These are phyloP conservation scores for Ustilago esculenta DNA, from an alignment of 1,284 basidiomycete genomes.

Conservation along the genomic window DNA sequence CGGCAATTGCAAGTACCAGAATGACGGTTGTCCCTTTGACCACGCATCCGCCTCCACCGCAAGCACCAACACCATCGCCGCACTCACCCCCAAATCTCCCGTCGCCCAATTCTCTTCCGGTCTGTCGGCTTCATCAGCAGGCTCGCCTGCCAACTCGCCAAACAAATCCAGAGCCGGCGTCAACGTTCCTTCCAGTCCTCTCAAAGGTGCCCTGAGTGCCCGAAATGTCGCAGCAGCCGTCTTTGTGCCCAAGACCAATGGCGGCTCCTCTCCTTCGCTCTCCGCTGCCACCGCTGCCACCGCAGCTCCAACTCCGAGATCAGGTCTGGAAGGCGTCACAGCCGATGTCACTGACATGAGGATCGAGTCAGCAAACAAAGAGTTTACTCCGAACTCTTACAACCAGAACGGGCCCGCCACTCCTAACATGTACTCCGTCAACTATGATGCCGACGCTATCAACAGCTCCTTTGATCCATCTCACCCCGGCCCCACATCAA, in stretches of 20 bases:
- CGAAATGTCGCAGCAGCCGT: slow-evolving; percentile 57
- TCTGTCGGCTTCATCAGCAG: slow-evolving; percentile 17
- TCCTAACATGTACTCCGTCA: slow-evolving; percentile 26
- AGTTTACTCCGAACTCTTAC: slow-evolving; percentile 19
- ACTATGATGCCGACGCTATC: slow-evolving; percentile 24
- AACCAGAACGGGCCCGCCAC: slow-evolving; percentile 22
- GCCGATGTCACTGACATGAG: slow-evolving; percentile 24
- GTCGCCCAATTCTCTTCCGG: slow-evolving; percentile 20
- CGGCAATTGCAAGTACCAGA: slow-evolving; percentile 49
- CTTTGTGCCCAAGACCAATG: slow-evolving; percentile 56
- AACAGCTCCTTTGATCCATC: slow-evolving; percentile 32
- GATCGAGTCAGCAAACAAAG: slow-evolving; percentile 22
- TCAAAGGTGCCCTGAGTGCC: slow-evolving; percentile 50
- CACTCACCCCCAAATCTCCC: slow-evolving; percentile 21
- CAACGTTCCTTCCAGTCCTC: slow-evolving; percentile 33
- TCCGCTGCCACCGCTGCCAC: slow-evolving; percentile 18
- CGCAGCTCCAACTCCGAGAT: slow-evolving; percentile 8
- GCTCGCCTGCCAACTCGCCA: slow-evolving; percentile 19
- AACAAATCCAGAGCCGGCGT: slow-evolving; percentile 18
- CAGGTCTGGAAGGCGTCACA: slow-evolving; percentile 20
- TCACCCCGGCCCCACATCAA: slow-evolving; percentile 2
- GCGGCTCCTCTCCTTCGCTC: slow-evolving; percentile 32
- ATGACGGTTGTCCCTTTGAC: slow-evolving; percentile 45
- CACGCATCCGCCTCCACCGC: slow-evolving; percentile 16
- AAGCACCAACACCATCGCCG: not conserved